phyloP scores from a whole-genome alignment of 116 monocot species.

The Zostera marina region DNA sequence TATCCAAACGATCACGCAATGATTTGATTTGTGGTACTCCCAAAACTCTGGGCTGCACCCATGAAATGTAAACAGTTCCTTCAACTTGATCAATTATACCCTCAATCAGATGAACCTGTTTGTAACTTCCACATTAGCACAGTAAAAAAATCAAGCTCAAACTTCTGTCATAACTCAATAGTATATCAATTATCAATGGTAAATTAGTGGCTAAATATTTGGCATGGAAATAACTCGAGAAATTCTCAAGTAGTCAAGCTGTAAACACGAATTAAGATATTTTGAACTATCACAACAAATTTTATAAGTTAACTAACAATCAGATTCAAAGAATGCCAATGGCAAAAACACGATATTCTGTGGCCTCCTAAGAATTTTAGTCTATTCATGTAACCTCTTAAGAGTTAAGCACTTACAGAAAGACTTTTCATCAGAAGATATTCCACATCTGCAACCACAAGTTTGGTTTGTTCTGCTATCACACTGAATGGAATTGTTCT shows the following conservation, averaged over 20 bases:
- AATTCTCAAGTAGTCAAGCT: not conserved
- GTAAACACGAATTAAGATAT: not conserved
- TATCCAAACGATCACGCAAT: slow-evolving; percentile 53
- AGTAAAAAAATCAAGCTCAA: not conserved
- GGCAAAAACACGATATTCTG: not conserved
- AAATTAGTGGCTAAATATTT: too few relatives aligned
- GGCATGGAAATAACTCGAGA: too few relatives aligned
- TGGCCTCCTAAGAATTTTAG: not conserved
- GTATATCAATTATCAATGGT: too few relatives aligned
- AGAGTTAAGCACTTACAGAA: slow-evolving; percentile 37
- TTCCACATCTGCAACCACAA: slow-evolving; percentile 79
- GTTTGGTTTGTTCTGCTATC: slow-evolving; percentile 78
- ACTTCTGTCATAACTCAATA: too few relatives aligned
- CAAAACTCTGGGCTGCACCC: slow-evolving; percentile 91
- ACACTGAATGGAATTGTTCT: slow-evolving; percentile 77
- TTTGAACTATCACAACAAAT: too few relatives aligned
- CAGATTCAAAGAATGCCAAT: not conserved
- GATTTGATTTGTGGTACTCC: slow-evolving; percentile 72
- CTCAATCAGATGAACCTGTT: slow-evolving; percentile 87
- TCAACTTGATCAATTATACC: slow-evolving; percentile 94
- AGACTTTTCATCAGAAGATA: slow-evolving; percentile 96
- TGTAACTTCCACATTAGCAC: not conserved
- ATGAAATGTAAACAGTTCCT: slow-evolving; percentile 70
- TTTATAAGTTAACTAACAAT: too few relatives aligned
- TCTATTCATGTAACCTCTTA: too few relatives aligned